These are phyloP conservation scores for Prunus dulcis DNA, from an alignment of 306 rosid species.

Conservation along the genomic window DNA sequence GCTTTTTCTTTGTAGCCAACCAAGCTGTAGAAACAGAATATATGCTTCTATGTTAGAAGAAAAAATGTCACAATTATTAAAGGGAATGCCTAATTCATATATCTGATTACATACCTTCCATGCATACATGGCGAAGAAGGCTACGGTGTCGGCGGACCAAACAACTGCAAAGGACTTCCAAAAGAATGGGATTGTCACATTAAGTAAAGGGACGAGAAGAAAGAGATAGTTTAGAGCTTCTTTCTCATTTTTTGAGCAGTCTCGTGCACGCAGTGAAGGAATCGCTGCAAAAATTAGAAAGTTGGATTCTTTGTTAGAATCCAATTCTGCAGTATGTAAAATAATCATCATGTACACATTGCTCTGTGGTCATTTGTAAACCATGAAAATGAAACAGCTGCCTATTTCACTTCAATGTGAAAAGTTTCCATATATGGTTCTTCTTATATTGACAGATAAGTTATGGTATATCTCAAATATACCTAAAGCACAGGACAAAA, in stretches of 20 bases:
- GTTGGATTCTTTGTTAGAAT: background rate
- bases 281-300: constrained; percentile 53
- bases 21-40: constrained; percentile 46
- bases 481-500: background rate
- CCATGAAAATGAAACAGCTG: no score
- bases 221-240: constrained; percentile 97
- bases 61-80: background rate
- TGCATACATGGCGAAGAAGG: constrained; percentile 89
- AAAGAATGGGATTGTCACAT: constrained; percentile 85
- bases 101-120: constrained; percentile 68
- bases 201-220: constrained; percentile 79
- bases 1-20: constrained; percentile 69
- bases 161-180: constrained; percentile 93
- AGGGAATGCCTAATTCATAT: background rate
- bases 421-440: no score
- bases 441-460: no score
- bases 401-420: no score
- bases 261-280: constrained; percentile 94
- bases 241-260: constrained; percentile 95
- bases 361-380: no score
- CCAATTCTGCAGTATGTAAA: background rate
- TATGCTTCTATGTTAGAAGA: constrained; percentile 13
- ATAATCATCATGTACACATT: background rate
- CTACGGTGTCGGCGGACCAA: constrained; percentile 85
- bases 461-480: no score